Conservation (phyloP, 495 filamentous ascomycete genomes). For the Annulohypoxylon moriforme region DNA sequence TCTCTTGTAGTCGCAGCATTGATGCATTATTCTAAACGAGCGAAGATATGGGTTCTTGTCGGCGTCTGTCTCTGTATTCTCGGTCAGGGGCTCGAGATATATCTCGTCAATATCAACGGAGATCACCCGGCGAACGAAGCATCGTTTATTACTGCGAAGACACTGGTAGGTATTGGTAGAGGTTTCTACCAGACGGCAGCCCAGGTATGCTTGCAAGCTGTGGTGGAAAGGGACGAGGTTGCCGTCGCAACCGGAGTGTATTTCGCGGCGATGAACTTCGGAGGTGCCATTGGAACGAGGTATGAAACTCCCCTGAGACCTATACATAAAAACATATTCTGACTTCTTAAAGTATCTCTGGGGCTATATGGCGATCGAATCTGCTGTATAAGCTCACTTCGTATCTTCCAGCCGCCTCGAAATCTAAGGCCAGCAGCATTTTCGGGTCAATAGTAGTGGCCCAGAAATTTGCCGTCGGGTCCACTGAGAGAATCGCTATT, state of each 20-base stretch:
- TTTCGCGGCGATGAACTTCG: neutral
- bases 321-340: neutral
- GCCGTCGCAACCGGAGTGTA: neutral
- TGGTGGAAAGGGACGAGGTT: neutral
- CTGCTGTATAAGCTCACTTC: neutral
- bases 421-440: neutral
- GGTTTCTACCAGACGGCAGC: neutral
- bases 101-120: neutral
- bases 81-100: neutral
- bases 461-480: neutral
- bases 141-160: conserved; percentile 1
- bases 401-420: neutral
- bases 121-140: neutral
- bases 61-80: conserved; percentile 2
- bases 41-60: neutral
- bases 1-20: neutral
- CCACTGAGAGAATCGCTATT: neutral
- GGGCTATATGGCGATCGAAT: neutral
- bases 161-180: neutral
- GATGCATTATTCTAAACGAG: neutral
- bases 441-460: neutral
- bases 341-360: neutral
- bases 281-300: conserved; percentile 3
- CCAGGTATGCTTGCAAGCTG: neutral
- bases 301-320: neutral